Evolutionary conservation across 2,329 filamentous ascomycete species (phyloP), one percentile per base, ranked within the genome.

Genomic region (Phialocephala subalpina): DNA sequence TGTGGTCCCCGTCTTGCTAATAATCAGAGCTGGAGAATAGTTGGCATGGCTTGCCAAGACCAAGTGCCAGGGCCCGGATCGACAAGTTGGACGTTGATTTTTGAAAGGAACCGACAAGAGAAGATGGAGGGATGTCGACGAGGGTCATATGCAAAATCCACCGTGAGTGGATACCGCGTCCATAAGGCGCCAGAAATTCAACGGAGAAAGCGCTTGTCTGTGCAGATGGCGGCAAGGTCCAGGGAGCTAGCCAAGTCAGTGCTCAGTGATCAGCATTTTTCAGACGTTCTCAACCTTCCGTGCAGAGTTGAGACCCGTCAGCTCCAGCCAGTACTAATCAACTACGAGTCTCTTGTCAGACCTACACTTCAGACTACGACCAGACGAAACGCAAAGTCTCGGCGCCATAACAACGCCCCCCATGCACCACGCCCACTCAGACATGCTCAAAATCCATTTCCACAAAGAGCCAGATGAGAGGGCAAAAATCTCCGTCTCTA

Each of bases 351-450:
- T 53, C 2, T 49, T 49, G 45, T 25, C 45, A 49, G 45, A 49
- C n/a, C 49, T 53, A 33, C 22, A 53, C 49, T 53, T 29, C 49
- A 53, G 20, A 14, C 55, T 58, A 58, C 52, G 52, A 63, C 58
- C 55, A 65, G 65, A 63, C 65, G 62, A 67, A 65, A 65, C 65
- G 20, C 47, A 40, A 56, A 63, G 65, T 67, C 62, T 60, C 58
- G 59, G 45, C 40, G 35, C 16, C 25, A 56, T 38, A 42, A 38
- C 18, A 63, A 38, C 38, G 18, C 49, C n/a, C 25, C n/a, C n/a
- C n/a, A 53, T n/a, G 22, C 14, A 14, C 49, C 49, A 53, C 25
- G 14, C 49, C 7, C 49, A 33, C 25, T 60, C 35, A 60, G 40
- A 60, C 62, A 55, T 29, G 4, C 35, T 18, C 36, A 14, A 55